phyloP scores from a whole-genome alignment of 306 rosid genomes.

The Herpetospermum pedunculosum region DNA sequence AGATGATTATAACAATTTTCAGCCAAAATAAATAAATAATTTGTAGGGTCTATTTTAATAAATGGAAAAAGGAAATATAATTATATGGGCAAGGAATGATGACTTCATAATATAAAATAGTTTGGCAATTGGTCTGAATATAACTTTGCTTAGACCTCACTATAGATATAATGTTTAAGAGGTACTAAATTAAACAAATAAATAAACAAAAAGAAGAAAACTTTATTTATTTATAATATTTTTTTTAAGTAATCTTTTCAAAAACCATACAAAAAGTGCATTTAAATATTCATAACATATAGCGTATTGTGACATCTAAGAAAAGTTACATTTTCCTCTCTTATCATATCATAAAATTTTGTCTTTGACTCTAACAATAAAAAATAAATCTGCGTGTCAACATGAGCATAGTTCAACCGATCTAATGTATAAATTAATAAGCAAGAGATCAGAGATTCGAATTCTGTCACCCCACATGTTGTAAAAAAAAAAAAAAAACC shows the following conservation, averaged over 20 bases:
- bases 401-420: too few species aligned
- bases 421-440: too few species aligned
- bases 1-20: not conserved
- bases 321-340: not conserved
- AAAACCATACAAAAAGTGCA: constrained; percentile 7
- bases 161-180: constrained; percentile 1
- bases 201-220: not conserved
- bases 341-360: not conserved
- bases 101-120: constrained; percentile 7
- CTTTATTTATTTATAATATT: not conserved
- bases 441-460: too few species aligned
- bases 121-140: constrained; percentile 9
- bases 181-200: not conserved
- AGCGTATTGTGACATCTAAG: constrained; percentile 5
- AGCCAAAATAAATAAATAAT: not conserved
- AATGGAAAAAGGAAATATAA: not conserved
- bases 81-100: not conserved
- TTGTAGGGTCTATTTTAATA: not conserved
- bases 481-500: too few species aligned
- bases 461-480: too few species aligned
- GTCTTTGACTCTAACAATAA: not conserved
- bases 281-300: constrained; percentile 3
- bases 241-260: not conserved
- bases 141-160: constrained; percentile 16
- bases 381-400: too few species aligned